These are phyloP conservation scores for Penicillium sp. DNA, from an alignment of 2,329 filamentous ascomycete genomes.

Conservation along the genomic window DNA sequence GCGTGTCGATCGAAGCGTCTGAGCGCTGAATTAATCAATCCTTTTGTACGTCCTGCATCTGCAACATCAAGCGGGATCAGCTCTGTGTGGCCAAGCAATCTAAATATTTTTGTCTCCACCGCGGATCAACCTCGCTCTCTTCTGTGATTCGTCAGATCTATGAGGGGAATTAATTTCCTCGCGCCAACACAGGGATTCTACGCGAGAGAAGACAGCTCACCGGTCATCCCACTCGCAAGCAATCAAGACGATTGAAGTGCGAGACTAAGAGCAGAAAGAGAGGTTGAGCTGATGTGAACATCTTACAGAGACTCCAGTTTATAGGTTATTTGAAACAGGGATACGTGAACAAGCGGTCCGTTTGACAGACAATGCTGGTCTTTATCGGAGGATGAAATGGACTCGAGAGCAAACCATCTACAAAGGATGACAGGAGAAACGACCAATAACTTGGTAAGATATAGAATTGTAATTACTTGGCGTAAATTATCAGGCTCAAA, in stretches of 20 bases:
- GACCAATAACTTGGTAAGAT: no score
- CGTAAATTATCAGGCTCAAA: not conserved
- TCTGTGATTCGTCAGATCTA: not conserved
- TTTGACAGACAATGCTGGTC: not conserved
- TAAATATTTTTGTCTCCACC: not conserved
- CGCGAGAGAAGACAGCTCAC: not conserved
- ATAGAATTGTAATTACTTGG: not conserved
- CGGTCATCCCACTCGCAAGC: not conserved
- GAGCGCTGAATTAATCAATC: not conserved
- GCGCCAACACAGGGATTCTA: not conserved
- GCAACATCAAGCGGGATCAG: not conserved
- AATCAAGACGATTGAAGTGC: not conserved
- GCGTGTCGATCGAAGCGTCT: not conserved
- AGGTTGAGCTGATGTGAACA: no score
- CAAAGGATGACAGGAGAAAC: not conserved
- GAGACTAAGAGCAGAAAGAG: not conserved
- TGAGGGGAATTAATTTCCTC: not conserved
- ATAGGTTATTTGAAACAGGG: not conserved
- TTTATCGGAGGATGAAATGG: not conserved
- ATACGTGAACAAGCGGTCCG: not conserved
- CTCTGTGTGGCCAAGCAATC: slow-evolving; percentile 1
- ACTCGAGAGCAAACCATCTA: not conserved
- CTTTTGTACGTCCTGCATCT: not conserved
- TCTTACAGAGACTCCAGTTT: not conserved
- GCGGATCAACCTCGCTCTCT: not conserved